Evolutionary conservation across 306 rosid species (phyloP).

Genomic region (Cucurbita ficifolia): DNA sequence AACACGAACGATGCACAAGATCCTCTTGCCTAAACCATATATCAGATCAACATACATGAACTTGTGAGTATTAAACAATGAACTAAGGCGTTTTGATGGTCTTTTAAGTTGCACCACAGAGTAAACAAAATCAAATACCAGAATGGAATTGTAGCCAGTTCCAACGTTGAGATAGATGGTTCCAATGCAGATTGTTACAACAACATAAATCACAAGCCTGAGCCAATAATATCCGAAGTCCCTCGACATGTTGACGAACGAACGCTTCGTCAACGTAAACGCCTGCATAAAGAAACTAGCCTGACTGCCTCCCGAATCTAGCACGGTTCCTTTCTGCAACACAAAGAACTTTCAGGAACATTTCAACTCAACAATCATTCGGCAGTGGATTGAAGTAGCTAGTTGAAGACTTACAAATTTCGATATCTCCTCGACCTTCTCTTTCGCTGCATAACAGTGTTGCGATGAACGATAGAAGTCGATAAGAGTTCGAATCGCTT

Average conservation of each 20-base stretch:
- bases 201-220: slow-evolving; percentile 81
- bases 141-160: slow-evolving; percentile 70
- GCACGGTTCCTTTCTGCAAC: slow-evolving; percentile 76
- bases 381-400: background rate
- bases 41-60: background rate
- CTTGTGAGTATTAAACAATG: background rate
- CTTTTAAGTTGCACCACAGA: no score
- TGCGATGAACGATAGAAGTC: slow-evolving; percentile 62
- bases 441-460: slow-evolving; percentile 43
- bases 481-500: slow-evolving; percentile 65
- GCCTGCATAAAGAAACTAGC: slow-evolving; percentile 87
- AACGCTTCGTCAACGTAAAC: slow-evolving; percentile 65
- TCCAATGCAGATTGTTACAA: slow-evolving; percentile 83
- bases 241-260: slow-evolving; percentile 91
- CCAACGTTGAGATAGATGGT: slow-evolving; percentile 78
- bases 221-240: slow-evolving; percentile 98
- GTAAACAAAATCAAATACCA: slow-evolving; percentile 29
- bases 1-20: slow-evolving; percentile 96
- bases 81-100: background rate
- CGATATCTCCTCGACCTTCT: slow-evolving; percentile 75
- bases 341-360: background rate
- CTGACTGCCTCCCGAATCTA: slow-evolving; percentile 89
- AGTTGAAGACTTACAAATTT: slow-evolving; percentile 50
- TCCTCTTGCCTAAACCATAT: slow-evolving; percentile 67
- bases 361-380: background rate